Conservation (phyloP, 192 early-diverging fungal species). For the Coemansia sp. region DNA sequence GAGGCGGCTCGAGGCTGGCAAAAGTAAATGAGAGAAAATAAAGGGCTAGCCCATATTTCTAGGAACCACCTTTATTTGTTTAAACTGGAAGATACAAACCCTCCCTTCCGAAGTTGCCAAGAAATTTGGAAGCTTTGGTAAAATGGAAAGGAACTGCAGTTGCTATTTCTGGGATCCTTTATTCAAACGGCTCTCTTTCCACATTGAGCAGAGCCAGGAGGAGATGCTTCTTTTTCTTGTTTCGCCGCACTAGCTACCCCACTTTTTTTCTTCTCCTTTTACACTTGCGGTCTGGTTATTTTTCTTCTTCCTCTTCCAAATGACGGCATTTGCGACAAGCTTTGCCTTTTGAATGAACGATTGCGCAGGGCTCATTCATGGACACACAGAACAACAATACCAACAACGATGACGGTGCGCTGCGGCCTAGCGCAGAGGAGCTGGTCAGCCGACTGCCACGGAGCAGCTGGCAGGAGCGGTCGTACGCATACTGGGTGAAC, state of each 20-base stretch:
- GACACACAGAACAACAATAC: not conserved
- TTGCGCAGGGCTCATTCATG: not conserved
- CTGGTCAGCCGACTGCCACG: conserved; percentile 35
- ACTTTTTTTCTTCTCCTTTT: not conserved
- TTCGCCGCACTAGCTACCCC: not conserved
- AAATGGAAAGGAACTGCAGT: too few relatives aligned
- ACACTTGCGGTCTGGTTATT: not conserved
- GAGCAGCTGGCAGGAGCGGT: conserved; percentile 38
- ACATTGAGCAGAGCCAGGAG: not conserved
- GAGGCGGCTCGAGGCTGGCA: conserved; percentile 64
- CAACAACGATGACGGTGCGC: not conserved
- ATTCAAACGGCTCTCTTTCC: not conserved
- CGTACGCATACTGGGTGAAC: conserved; percentile 46
- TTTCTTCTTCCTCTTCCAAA: not conserved
- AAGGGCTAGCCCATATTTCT: not conserved
- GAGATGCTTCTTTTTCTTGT: not conserved
- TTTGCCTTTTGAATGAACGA: not conserved
- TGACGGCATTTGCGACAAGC: not conserved
- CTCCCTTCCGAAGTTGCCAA: not conserved
- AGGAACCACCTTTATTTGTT: too few relatives aligned
- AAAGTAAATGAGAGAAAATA: not conserved
- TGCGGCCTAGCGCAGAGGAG: conserved; percentile 10
- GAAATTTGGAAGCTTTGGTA: not conserved
- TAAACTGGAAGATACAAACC: not conserved
- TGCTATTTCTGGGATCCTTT: too few relatives aligned